Evolutionary conservation across 2,329 filamentous ascomycete species (phyloP).

Genomic region (Pseudopithomyces maydicus): DNA sequence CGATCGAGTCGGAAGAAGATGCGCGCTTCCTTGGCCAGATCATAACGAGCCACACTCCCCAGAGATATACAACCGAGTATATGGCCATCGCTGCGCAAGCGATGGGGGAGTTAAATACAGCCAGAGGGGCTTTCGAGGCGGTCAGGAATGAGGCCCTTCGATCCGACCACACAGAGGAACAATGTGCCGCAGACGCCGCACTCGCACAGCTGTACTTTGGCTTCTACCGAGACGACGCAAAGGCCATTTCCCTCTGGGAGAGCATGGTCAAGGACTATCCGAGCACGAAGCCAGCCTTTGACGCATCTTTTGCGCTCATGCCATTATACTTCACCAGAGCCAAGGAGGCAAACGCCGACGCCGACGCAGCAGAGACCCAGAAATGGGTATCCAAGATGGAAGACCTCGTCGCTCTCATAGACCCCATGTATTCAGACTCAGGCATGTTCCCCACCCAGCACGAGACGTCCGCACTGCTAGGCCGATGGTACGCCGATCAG

Average conservation of each 20-base stretch:
- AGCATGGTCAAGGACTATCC: neutral
- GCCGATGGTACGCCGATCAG: neutral
- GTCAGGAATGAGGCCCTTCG: neutral
- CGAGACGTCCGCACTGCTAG: neutral
- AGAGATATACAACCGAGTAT: neutral
- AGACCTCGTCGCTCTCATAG: neutral
- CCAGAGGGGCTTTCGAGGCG: neutral
- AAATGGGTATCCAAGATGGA: neutral
- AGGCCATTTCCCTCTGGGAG: neutral
- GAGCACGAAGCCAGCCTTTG: neutral
- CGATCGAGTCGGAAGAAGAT: neutral
- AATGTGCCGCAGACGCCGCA: neutral
- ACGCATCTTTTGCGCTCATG: neutral
- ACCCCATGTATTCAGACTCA: neutral
- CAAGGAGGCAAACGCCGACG: neutral
- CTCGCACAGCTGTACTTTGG: neutral
- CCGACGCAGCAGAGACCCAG: neutral
- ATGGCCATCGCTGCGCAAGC: neutral
- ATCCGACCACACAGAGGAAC: neutral
- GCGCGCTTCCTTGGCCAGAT: neutral
- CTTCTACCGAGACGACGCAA: neutral
- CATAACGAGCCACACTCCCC: neutral
- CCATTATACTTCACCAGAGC: neutral
- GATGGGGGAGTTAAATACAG: neutral
- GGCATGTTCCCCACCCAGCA: neutral